Evolutionary conservation across 176 grass and related monocot species (phyloP), one percentile per base, ranked within the genome.

Genomic region (Guadua angustifolia): DNA sequence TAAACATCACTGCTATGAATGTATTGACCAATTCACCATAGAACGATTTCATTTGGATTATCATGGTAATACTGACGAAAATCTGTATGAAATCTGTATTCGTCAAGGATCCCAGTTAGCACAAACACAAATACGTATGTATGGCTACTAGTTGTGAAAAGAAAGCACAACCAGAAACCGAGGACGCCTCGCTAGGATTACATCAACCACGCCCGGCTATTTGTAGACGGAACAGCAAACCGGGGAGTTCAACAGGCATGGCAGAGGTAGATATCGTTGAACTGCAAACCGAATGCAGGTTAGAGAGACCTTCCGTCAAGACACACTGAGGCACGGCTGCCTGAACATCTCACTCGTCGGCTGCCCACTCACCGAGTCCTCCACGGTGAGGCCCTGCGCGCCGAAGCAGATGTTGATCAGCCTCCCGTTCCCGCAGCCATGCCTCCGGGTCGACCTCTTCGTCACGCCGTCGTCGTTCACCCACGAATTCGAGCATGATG

Each of bases 391-490:
- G 1, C 92, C 93, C 84, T 92, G 97, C 7, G 93, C 85, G 8
- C 97, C 93, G 62, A 99, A 95, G 85, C 97, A 94, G 52, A 99
- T 94, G 68, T 96, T 94, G 68, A 95, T 94, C 21, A 94, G 81
- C 91, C 91, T 87, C 79, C 73, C 81, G 76, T 89, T 90, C 22
- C 86, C 84, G 44, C 56, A 83, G 17, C 90, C 87, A 58, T 60
- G 78, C 81, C 72, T 89, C 29, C 69, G 81, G 2, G 85, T 32
- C 5, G 75, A 61, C 29, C 73, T 74, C 52, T 88, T 89, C 22
- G 52, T 25, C 12, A 25, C 14, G n/a, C 33, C 40, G n/a, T 53
- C 82, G 14, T 67, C 79, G 21, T 85, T 88, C 6, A 86, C 78
- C 4, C 87, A 85, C 3, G 88, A 94, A 83, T 81, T 90, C 0